phyloP scores from a whole-genome alignment of 2,329 filamentous ascomycete species.

The Gnomoniopsis sp. region DNA sequence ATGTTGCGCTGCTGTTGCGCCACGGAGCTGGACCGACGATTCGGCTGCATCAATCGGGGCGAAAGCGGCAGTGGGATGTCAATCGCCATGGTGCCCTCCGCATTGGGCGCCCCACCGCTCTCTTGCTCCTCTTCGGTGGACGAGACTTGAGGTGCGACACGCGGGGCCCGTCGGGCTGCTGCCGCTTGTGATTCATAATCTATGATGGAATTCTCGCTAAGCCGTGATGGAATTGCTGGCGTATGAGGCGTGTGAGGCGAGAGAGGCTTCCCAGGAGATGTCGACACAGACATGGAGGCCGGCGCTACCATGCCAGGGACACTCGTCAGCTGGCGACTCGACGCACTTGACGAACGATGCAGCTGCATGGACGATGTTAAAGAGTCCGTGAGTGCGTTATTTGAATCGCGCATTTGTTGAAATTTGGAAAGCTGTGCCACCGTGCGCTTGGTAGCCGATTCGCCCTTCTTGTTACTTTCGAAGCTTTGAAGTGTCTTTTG shows the following conservation, averaged over 20 bases:
- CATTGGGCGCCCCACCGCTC: constrained; percentile 35
- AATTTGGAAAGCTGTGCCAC: constrained; percentile 80
- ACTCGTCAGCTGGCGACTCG: constrained; percentile 56
- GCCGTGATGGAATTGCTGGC: constrained; percentile 86
- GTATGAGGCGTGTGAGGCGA: constrained; percentile 91
- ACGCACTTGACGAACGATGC: constrained; percentile 76
- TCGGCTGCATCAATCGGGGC: constrained; percentile 52
- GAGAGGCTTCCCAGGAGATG: constrained; percentile 84
- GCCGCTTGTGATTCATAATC: constrained; percentile 50
- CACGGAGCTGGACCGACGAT: constrained; percentile 66
- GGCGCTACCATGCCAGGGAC: constrained; percentile 66
- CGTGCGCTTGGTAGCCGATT: constrained; percentile 70
- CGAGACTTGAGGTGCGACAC: constrained; percentile 24
- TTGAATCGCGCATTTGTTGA: constrained; percentile 84
- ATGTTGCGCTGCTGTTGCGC: constrained; percentile 58
- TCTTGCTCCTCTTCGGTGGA: constrained; percentile 31
- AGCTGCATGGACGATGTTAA: constrained; percentile 87
- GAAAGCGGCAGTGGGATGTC: constrained; percentile 71
- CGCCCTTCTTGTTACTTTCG: constrained; percentile 62
- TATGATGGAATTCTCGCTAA: constrained; percentile 85
- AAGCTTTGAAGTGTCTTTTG: constrained; percentile 85
- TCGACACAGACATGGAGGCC: constrained; percentile 77
- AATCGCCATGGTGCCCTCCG: constrained; percentile 61
- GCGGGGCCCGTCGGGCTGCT: constrained; percentile 23
- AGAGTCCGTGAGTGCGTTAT: constrained; percentile 84